phyloP scores from a whole-genome alignment of 2,329 filamentous ascomycete species.

The Phialemoniopsis sp. region DNA sequence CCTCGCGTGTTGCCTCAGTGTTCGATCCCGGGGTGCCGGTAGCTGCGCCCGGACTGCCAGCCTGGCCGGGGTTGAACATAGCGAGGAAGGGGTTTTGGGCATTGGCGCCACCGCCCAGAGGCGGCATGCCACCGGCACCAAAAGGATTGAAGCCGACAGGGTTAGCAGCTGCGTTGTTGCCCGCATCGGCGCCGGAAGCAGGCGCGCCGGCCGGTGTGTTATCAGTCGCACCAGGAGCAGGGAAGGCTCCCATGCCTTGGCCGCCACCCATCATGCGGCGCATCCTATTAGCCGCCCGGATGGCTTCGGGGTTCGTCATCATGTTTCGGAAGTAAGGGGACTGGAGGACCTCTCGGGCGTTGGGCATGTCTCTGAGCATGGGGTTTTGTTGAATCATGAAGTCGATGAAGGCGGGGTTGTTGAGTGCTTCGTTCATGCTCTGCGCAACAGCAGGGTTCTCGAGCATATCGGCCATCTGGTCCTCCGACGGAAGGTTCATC shows the following conservation, averaged over 20 bases:
- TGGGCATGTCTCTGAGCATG: constrained; percentile 68
- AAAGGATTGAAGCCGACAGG: constrained; percentile 9
- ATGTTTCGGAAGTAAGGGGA: constrained; percentile 86
- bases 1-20: background rate
- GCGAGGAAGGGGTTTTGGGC: constrained; percentile 36
- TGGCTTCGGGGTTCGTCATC: constrained; percentile 85
- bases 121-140: constrained; percentile 11
- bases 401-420: constrained; percentile 91
- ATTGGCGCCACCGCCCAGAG: too few relatives aligned
- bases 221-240: constrained; percentile 87
- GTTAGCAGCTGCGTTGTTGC: constrained; percentile 19
- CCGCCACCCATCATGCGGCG: constrained; percentile 62
- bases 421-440: constrained; percentile 89
- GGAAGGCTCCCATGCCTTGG: constrained; percentile 59
- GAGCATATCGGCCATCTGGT: constrained; percentile 79
- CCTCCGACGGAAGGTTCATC: constrained; percentile 88
- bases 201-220: constrained; percentile 60
- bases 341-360: constrained; percentile 79
- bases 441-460: constrained; percentile 83
- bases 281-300: constrained; percentile 80
- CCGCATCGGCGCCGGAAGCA: constrained; percentile 21
- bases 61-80: constrained; percentile 14
- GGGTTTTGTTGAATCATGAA: constrained; percentile 94
- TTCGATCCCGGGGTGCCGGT: constrained; percentile 16
- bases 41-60: constrained; percentile 11